Percentiles rank a stretch among this genome's conserved stretches.
These are phyloP conservation scores for Cutaneotrichosporon cyanovorans DNA, from an alignment of 1,284 basidiomycete genomes.

Conservation along the genomic window DNA sequence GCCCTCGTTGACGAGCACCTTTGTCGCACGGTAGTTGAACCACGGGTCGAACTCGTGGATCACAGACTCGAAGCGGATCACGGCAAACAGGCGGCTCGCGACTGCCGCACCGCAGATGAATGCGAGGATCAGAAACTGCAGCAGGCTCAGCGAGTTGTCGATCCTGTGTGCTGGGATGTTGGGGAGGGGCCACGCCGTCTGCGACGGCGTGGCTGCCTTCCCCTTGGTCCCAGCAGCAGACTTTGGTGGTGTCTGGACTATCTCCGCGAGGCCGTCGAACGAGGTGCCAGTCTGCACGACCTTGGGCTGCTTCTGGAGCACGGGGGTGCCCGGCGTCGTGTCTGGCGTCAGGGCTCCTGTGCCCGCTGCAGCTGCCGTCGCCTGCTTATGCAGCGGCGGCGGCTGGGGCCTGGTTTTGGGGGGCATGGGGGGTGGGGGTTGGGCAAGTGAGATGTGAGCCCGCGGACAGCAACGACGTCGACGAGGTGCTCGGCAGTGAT, in stretches of 20 bases:
- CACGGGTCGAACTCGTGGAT: slow-evolving; percentile 79
- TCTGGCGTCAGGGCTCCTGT: too few relatives aligned
- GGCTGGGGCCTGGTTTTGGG: too few relatives aligned
- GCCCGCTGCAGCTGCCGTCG: too few relatives aligned
- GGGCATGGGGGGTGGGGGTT: too few relatives aligned
- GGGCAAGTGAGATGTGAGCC: too few relatives aligned
- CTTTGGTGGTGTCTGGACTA: not conserved
- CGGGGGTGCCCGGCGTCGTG: not conserved
- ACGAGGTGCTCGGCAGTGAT: too few relatives aligned
- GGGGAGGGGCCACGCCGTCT: slow-evolving; percentile 43
- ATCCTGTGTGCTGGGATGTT: slow-evolving; percentile 54
- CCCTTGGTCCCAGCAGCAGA: too few relatives aligned
- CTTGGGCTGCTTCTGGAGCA: not conserved
- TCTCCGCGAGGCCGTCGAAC: not conserved
- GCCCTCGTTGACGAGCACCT: slow-evolving; percentile 78
- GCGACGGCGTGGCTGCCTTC: too few relatives aligned
- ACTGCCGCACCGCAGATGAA: slow-evolving; percentile 90
- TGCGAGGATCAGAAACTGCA: slow-evolving; percentile 76
- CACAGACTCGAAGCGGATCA: slow-evolving; percentile 96
- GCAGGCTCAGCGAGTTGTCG: slow-evolving; percentile 70
- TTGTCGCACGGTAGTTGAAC: slow-evolving; percentile 62
- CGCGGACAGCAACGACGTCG: too few relatives aligned
- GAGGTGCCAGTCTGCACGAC: not conserved
- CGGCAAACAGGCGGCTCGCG: slow-evolving; percentile 91
- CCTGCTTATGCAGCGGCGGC: too few relatives aligned